Base-by-base conservation (phyloP, 2,329 filamentous ascomycete genomes). In the Davidsoniella neocaledoniae region DNA sequence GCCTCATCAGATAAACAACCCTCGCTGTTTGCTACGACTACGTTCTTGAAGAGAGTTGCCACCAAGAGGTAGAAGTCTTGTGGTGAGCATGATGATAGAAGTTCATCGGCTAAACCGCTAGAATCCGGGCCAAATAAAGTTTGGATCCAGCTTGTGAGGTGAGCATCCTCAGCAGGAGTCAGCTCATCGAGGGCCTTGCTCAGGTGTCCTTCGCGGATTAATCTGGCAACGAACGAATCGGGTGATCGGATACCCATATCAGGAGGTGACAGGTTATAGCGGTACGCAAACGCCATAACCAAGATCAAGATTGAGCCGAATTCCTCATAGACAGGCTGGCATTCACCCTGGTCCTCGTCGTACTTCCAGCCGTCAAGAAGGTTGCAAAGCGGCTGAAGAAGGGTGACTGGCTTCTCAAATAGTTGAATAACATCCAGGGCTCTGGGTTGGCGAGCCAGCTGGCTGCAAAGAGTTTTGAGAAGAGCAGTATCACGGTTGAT, bases 51-150 rank as follows among this genome's bases (percentile, higher is more conserved):
- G 0, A 91, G 66, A 0, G 83, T 81, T 1, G 86, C 82, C 12
- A 87, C 77, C 3, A 91, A 70, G 16, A 84, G 66, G 57, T 90
- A 90, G 60, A 91, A 91, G 38, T 87, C 79, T 58, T 88, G 84
- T 1, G 86, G 86, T 1, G 81, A 79, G 57, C 85, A 91, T 1
- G 82, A 83, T 7, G 83, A 80, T 76, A 90, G 85, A 6, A 90
- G 67, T 52, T 90, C 85, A 57, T 91, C 85, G 6, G 79, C 79
- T 2, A 91, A 74, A 0, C 82, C 83, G 36, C 78, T 76, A 10
- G 77, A 74, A 56, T 88, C 83, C 6, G 74, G 77, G 55, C 85
- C 79, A 57, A 86, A 90, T 2, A 93, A 72, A 0, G 83, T 83
- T 26, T 77, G 76, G 19, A 90, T 78, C 85, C 86, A 93, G 25